These are phyloP conservation scores for Xylaria arbuscula DNA, from an alignment of 2,329 filamentous ascomycete species.

Conservation along the genomic window DNA sequence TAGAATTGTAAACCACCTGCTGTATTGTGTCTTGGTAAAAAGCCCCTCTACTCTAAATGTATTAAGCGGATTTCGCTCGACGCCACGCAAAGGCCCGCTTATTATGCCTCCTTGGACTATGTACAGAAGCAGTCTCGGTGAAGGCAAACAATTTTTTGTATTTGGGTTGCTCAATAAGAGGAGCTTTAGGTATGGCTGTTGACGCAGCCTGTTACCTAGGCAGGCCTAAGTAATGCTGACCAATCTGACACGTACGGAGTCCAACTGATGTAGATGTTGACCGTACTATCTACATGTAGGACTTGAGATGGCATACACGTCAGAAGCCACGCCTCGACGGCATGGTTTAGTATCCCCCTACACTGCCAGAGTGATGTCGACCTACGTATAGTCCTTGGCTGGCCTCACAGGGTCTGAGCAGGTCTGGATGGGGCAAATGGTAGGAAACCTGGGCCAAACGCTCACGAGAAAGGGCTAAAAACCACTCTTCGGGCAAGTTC, in stretches of 20 bases:
- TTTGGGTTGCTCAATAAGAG: background rate
- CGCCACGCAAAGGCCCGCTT: background rate
- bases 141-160: background rate
- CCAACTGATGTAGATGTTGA: background rate
- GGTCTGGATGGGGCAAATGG: background rate
- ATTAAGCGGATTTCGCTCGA: background rate
- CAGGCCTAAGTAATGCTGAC: constrained; percentile 1
- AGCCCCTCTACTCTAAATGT: background rate
- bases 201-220: background rate
- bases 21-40: background rate
- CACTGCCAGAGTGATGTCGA: too few relatives aligned
- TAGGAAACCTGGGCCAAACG: background rate
- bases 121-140: background rate
- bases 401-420: background rate
- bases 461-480: constrained; percentile 1
- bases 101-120: background rate
- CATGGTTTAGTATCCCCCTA: background rate
- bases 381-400: too few relatives aligned
- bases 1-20: background rate
- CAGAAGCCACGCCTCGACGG: background rate
- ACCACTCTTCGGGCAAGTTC: constrained; percentile 4
- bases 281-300: background rate
- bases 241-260: constrained; percentile 4
- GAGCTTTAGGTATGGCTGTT: constrained; percentile 7
- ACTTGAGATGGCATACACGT: constrained; percentile 1